A percentile compares a stretch with the other conserved stretches of the same genome.
These are phyloP conservation scores for Clavispora vitiphila DNA, from an alignment of 805 yeast species.

Conservation along the genomic window DNA sequence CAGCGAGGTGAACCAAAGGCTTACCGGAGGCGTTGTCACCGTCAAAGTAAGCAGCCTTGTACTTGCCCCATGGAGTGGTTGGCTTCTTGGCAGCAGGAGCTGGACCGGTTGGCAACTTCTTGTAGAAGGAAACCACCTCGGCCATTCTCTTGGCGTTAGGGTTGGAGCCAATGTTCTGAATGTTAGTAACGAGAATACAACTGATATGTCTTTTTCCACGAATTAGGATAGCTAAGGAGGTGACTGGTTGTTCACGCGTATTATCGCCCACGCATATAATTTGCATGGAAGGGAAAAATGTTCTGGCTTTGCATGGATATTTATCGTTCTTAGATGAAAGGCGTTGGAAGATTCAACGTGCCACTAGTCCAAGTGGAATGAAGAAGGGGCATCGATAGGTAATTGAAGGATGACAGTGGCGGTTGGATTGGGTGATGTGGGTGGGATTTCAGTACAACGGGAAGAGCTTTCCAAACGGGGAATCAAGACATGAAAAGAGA, in stretches of 20 bases:
- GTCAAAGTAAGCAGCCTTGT: slow-evolving; percentile 81
- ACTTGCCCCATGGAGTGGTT: slow-evolving; percentile 64
- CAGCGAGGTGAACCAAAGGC: slow-evolving; percentile 75
- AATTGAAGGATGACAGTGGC: not conserved
- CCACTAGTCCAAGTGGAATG: too few species aligned
- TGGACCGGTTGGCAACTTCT: slow-evolving; percentile 90
- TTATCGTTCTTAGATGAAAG: too few species aligned
- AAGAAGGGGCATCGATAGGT: not conserved
- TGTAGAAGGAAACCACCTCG: slow-evolving; percentile 91
- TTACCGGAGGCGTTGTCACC: slow-evolving; percentile 80
- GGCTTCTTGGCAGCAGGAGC: slow-evolving; percentile 71
- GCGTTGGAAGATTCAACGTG: too few species aligned
- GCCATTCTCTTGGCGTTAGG: slow-evolving; percentile 97
- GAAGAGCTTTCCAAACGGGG: not conserved
- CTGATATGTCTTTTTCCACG: not conserved
- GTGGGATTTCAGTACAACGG: not conserved
- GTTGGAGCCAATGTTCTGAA: slow-evolving; percentile 83
- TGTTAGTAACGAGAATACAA: slow-evolving; percentile 25
- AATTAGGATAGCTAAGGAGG: too few species aligned
- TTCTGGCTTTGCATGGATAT: too few species aligned
- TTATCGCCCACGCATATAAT: too few species aligned
- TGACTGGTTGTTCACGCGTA: too few species aligned
- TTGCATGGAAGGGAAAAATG: too few species aligned
- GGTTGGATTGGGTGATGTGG: not conserved
- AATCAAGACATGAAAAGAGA: not conserved